phyloP scores from a whole-genome alignment of 2,329 filamentous ascomycete species.

The Sporothrix schenckii region DNA sequence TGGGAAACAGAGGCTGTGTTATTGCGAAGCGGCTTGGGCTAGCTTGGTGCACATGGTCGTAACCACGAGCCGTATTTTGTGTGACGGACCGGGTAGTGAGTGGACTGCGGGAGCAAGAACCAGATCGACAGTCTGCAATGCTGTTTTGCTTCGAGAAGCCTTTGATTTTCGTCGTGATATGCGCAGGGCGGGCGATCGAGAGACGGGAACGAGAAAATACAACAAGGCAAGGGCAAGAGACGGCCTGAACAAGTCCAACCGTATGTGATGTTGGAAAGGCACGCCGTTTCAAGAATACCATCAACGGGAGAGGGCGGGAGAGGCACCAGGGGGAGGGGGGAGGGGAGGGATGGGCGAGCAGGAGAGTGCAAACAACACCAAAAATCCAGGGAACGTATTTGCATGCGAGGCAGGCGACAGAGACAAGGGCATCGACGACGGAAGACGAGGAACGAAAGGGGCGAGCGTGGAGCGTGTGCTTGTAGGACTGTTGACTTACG shows the following conservation, averaged over 20 bases:
- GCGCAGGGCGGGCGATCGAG: neutral
- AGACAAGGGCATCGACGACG: neutral
- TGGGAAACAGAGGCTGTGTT: constrained; percentile 14
- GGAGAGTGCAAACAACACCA: neutral
- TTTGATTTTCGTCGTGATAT: no score
- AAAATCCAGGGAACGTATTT: neutral
- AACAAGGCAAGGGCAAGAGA: neutral
- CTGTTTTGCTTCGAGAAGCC: neutral
- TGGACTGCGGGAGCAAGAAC: neutral
- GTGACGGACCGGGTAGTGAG: neutral
- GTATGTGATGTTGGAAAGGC: neutral
- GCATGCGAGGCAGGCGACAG: constrained; percentile 1
- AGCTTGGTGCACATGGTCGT: constrained; percentile 2
- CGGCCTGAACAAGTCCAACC: neutral
- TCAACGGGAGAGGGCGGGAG: neutral
- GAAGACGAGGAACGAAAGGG: constrained; percentile 1
- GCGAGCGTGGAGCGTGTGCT: neutral
- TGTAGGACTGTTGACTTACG: constrained; percentile 23
- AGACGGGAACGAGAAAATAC: constrained; percentile 5
- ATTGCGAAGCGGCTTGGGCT: neutral
- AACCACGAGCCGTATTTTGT: neutral
- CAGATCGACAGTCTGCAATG: constrained; percentile 12
- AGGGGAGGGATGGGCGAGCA: neutral
- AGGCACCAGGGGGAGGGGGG: neutral
- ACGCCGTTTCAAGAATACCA: neutral